Evolutionary conservation across 352 stramenopile genomes (phyloP).

Genomic region (Phytophthora agathidicida): DNA sequence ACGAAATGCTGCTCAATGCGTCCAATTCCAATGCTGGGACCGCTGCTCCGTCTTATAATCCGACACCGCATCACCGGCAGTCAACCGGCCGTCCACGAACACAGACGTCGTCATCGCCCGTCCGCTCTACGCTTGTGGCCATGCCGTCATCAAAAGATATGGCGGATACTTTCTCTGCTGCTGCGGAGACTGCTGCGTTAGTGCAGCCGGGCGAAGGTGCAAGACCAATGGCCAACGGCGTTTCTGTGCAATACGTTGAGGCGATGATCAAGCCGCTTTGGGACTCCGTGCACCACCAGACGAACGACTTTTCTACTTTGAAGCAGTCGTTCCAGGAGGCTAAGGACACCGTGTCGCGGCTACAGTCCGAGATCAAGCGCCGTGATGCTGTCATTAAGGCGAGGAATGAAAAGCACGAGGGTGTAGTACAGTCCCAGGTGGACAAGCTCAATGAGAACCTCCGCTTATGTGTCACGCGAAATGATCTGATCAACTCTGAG

Average conservation of each 20-base stretch:
- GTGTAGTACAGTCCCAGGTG: constrained; percentile 69
- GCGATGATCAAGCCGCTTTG: constrained; percentile 68
- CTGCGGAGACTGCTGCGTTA: constrained; percentile 26
- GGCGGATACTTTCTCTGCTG: constrained; percentile 26
- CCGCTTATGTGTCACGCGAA: constrained; percentile 73
- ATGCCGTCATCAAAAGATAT: constrained; percentile 35
- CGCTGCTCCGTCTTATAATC: constrained; percentile 37
- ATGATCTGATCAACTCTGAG: constrained; percentile 79
- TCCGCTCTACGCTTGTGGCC: constrained; percentile 6
- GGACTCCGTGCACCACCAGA: constrained; percentile 82
- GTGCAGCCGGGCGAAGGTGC: background rate
- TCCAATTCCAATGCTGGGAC: constrained; percentile 30
- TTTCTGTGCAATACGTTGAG: constrained; percentile 31
- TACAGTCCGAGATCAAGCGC: constrained; percentile 86
- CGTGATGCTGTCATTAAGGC: constrained; percentile 80
- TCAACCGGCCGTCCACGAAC: constrained; percentile 43
- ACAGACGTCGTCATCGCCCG: constrained; percentile 11
- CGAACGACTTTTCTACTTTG: constrained; percentile 69
- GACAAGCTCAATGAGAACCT: constrained; percentile 84
- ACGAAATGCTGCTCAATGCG: constrained; percentile 77
- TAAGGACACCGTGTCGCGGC: constrained; percentile 68
- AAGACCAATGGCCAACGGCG: constrained; percentile 4
- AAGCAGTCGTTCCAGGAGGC: constrained; percentile 72
- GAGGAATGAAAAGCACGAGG: constrained; percentile 79
- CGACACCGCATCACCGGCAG: constrained; percentile 62